phyloP scores from a whole-genome alignment of 352 stramenopile species.

The Pythium aquatile region DNA sequence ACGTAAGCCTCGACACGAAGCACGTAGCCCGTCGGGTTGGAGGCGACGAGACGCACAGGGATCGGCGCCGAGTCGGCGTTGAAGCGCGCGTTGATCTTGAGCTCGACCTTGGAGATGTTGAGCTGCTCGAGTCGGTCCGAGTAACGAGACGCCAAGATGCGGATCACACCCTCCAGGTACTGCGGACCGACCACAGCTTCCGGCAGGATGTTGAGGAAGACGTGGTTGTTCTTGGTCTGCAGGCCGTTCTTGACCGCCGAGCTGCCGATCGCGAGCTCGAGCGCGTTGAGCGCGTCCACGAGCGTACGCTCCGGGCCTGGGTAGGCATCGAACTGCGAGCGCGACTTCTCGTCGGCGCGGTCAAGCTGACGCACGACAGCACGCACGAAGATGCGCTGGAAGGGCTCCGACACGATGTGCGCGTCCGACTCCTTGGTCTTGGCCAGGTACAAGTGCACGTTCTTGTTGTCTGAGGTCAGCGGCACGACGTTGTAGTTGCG shows the following conservation, averaged over 20 bases:
- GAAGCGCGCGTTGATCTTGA: slow-evolving; percentile 95
- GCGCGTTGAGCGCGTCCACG: slow-evolving; percentile 97
- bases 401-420: slow-evolving; percentile 84
- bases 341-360: slow-evolving; percentile 63
- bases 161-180: slow-evolving; percentile 96
- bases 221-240: slow-evolving; percentile 96
- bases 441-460: slow-evolving; percentile 98
- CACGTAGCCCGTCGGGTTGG: slow-evolving; percentile 98
- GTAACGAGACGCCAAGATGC: slow-evolving; percentile 84
- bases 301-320: slow-evolving; percentile 95
- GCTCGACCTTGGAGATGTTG: slow-evolving; percentile 95
- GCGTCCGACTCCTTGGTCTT: slow-evolving; percentile 87
- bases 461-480: slow-evolving; percentile 93
- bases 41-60: slow-evolving; percentile 94
- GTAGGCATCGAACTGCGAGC: slow-evolving; percentile 89
- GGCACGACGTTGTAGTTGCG: slow-evolving; percentile 97
- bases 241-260: slow-evolving; percentile 76
- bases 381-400: slow-evolving; percentile 96
- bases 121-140: slow-evolving; percentile 90
- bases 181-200: slow-evolving; percentile 94
- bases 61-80: slow-evolving; percentile 93
- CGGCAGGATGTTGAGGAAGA: slow-evolving; percentile 98
- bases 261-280: slow-evolving; percentile 96
- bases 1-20: slow-evolving; percentile 99
- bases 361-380: slow-evolving; percentile 92